Evolutionary conservation across 2,329 filamentous ascomycete genomes (phyloP), one percentile per base, ranked within the genome.

Genomic region (Blastomyces emzantsi): DNA sequence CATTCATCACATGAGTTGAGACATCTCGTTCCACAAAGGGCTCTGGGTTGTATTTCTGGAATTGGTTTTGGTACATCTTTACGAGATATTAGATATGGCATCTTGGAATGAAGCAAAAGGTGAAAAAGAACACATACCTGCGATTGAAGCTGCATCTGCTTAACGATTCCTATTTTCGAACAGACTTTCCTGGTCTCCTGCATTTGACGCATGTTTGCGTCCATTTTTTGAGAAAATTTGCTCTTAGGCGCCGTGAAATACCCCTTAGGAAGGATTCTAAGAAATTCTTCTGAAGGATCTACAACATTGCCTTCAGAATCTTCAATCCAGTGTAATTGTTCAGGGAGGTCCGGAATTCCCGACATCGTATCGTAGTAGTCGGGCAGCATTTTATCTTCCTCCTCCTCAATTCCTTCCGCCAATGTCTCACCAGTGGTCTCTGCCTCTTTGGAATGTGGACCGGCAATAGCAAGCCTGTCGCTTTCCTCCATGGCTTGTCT

Each of bases 61-160:
- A 99, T 75, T 99, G 94, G 72, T 99, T 99, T 72, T 92, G 90
- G 73, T 99, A 99, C 73, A 96, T 90, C 89, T 94, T 69, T 22
- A 17, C n/a, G 17, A 56, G 2, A 43, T 62, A 63, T 67, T 64
- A 66, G 62, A 33, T 72, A 70, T 51, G 19, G 49, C 17, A 39
- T 39, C 43, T 43, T n/a, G 7, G 49, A 6, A 30, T 19, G 17
- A 56, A 22, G 19, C 17, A 6, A 60, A 49, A 17, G 5, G 6
- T 25, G 55, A 25, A 36, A 39, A 60, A 7, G 15, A 52, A 8
- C 49, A 71, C 80, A 73, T 84, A 91, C 90, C 84, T 97, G 94
- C 61, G 92, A 90, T 75, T 99, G 94, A 62, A 97, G 86, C 77
- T 99, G 94, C 94, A 99, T 99, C 78, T 99, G 94, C 79, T 97